Percentiles rank a stretch among this genome's conserved stretches.
These are phyloP conservation scores for Rhizopus microsporus DNA, from an alignment of 371 early-diverging fungal species.

Conservation along the genomic window DNA sequence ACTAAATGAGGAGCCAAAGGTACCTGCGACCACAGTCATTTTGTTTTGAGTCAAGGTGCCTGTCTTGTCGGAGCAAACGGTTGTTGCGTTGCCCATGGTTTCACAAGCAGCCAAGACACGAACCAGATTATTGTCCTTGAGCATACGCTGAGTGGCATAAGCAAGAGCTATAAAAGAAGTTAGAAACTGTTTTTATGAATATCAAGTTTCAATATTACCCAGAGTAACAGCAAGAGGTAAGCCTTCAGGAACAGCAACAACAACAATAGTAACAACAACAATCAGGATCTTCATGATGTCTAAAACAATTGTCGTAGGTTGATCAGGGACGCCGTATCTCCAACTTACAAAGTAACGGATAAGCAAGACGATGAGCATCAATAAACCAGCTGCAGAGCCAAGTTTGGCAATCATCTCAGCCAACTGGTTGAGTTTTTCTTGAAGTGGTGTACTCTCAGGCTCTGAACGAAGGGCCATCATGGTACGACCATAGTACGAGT, in stretches of 20 bases:
- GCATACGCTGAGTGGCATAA: slow-evolving; percentile 68
- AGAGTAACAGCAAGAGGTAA: slow-evolving; percentile 68
- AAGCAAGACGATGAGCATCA: slow-evolving; percentile 62
- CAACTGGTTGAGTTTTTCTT: slow-evolving; percentile 62
- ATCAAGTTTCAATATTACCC: slow-evolving; percentile 1
- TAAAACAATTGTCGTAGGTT: slow-evolving; percentile 31
- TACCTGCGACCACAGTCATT: slow-evolving; percentile 76
- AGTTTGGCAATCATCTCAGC: slow-evolving; percentile 71
- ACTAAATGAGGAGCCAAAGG: slow-evolving; percentile 30
- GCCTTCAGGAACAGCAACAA: slow-evolving; percentile 73
- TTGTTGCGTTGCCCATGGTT: slow-evolving; percentile 87
- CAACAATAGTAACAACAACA: slow-evolving; percentile 59
- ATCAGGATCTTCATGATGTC: slow-evolving; percentile 56
- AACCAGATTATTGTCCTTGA: slow-evolving; percentile 83
- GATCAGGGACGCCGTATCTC: slow-evolving; percentile 14
- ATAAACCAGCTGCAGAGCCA: slow-evolving; percentile 62
- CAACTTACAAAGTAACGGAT: slow-evolving; percentile 57
- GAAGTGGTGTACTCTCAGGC: slow-evolving; percentile 65
- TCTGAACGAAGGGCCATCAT: slow-evolving; percentile 69
- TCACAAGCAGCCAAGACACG: slow-evolving; percentile 82
- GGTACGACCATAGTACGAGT: slow-evolving; percentile 74
- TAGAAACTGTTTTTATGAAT: slow-evolving; percentile 57
- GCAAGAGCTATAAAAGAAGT: slow-evolving; percentile 56
- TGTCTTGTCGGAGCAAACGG: slow-evolving; percentile 83
- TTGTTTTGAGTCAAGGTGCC: slow-evolving; percentile 82